Evolutionary conservation across 2,329 filamentous ascomycete species (phyloP).

Genomic region (Verticillium nonalfalfae): DNA sequence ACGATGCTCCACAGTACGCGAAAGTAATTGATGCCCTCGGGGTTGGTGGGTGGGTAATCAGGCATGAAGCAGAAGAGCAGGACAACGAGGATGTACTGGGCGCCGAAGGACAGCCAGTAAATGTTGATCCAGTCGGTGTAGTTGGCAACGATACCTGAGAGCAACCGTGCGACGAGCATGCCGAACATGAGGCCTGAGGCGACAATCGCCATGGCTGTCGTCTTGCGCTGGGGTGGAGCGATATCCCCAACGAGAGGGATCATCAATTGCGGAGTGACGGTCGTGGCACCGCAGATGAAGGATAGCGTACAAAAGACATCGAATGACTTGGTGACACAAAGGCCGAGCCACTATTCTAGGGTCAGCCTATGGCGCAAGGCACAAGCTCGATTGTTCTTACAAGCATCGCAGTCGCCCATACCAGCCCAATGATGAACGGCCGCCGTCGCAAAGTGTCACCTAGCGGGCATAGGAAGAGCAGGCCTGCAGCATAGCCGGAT

Average conservation of each 20-base stretch:
- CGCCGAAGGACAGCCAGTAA: conserved; percentile 69
- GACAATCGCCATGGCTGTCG: conserved; percentile 65
- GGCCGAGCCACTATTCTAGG: conserved; percentile 51
- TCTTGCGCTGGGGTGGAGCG: conserved; percentile 61
- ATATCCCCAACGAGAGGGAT: conserved; percentile 75
- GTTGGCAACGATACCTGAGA: conserved; percentile 69
- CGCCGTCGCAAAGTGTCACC: conserved; percentile 65
- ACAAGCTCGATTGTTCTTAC: conserved; percentile 33
- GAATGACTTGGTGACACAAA: conserved; percentile 64
- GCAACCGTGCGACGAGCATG: conserved; percentile 67
- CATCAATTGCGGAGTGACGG: conserved; percentile 75
- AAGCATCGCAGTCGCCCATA: conserved; percentile 62
- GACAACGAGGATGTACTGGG: conserved; percentile 61
- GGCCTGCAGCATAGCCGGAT: conserved; percentile 68
- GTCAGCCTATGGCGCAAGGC: neutral
- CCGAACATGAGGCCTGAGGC: conserved; percentile 71
- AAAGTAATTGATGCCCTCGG: conserved; percentile 56
- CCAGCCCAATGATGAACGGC: conserved; percentile 61
- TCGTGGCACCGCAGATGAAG: conserved; percentile 69
- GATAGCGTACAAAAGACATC: conserved; percentile 61
- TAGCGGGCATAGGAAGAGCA: conserved; percentile 69
- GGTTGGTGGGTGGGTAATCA: conserved; percentile 72
- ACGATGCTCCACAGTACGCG: conserved; percentile 59
- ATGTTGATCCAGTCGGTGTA: conserved; percentile 70
- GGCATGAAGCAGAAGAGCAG: conserved; percentile 70